These are phyloP conservation scores for Cercospora beticola DNA, from an alignment of 2,329 filamentous ascomycete species.

Conservation along the genomic window DNA sequence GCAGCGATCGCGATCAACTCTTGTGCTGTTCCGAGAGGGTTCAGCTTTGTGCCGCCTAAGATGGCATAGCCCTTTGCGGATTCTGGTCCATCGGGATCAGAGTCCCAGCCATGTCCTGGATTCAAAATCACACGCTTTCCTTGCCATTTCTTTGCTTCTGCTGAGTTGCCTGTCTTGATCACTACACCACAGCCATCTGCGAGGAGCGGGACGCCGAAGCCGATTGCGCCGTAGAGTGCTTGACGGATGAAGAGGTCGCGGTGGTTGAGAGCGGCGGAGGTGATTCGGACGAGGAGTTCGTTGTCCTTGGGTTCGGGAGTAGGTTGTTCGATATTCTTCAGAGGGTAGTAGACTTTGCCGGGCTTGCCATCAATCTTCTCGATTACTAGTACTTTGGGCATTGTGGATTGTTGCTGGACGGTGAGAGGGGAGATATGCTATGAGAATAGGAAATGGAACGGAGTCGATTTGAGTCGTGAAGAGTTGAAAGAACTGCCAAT, in stretches of 20 bases:
- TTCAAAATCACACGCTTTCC: slow-evolving; percentile 73
- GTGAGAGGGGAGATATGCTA: background rate
- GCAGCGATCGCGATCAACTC: slow-evolving; percentile 71
- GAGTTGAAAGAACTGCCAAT: too few species aligned
- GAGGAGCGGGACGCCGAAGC: slow-evolving; percentile 74
- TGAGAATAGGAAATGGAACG: too few species aligned
- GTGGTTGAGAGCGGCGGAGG: slow-evolving; percentile 85
- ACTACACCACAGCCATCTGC: slow-evolving; percentile 81
- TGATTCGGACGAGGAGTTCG: slow-evolving; percentile 73
- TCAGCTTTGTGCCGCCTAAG: slow-evolving; percentile 66
- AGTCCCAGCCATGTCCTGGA: slow-evolving; percentile 75
- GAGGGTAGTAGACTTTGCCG: slow-evolving; percentile 80
- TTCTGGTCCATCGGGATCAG: slow-evolving; percentile 72
- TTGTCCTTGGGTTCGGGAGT: slow-evolving; percentile 57
- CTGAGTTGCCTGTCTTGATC: slow-evolving; percentile 58
- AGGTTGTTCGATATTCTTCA: slow-evolving; percentile 58
- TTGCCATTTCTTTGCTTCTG: slow-evolving; percentile 56
- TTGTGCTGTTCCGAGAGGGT: slow-evolving; percentile 68
- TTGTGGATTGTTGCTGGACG: slow-evolving; percentile 29
- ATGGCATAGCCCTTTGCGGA: slow-evolving; percentile 59
- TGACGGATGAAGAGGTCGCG: slow-evolving; percentile 93
- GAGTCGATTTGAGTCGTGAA: too few species aligned
- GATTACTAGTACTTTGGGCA: slow-evolving; percentile 61
- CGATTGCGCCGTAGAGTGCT: slow-evolving; percentile 82
- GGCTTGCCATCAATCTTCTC: slow-evolving; percentile 76